phyloP scores from a whole-genome alignment of 2,329 filamentous ascomycete species.

The Fusarium subtropicale region DNA sequence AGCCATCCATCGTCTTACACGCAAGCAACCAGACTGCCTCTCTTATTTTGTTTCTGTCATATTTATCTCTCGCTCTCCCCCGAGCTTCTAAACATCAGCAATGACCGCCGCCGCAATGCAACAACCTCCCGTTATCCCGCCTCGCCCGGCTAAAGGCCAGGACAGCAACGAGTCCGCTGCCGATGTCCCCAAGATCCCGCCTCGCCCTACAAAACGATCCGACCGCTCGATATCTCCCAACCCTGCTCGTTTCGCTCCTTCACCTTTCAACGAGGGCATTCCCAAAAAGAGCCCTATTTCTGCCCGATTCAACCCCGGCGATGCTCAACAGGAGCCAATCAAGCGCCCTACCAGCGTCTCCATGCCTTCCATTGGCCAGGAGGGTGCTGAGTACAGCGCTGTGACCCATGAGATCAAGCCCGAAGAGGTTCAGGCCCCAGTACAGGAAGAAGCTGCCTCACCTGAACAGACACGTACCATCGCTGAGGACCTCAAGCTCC shows the following conservation, averaged over 20 bases:
- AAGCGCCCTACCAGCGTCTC: constrained; percentile 80
- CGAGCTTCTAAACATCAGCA: constrained; percentile 37
- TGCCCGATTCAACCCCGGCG: constrained; percentile 52
- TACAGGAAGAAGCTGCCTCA: constrained; percentile 54
- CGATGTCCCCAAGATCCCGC: constrained; percentile 75
- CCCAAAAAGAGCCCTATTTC: constrained; percentile 59
- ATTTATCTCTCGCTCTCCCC: constrained; percentile 27
- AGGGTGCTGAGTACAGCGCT: constrained; percentile 87
- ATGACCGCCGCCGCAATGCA: constrained; percentile 66
- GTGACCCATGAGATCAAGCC: constrained; percentile 58
- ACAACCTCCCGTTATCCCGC: constrained; percentile 65
- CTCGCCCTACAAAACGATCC: constrained; percentile 78
- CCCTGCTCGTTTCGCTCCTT: constrained; percentile 83
- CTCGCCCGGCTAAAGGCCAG: constrained; percentile 64
- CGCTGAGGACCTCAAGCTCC: constrained; percentile 83
- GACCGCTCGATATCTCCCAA: constrained; percentile 83
- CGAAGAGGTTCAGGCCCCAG: constrained; percentile 57
- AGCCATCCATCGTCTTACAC: constrained; percentile 34
- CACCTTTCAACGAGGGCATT: constrained; percentile 82
- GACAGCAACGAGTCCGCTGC: constrained; percentile 57
- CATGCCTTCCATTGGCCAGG: constrained; percentile 87
- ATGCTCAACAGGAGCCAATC: constrained; percentile 56
- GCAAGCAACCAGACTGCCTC: constrained; percentile 19
- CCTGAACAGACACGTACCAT: constrained; percentile 83
- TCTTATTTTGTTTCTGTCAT: constrained; percentile 27